Base-by-base conservation (phyloP, 306 rosid species). In the Boehmeria nivea region DNA sequence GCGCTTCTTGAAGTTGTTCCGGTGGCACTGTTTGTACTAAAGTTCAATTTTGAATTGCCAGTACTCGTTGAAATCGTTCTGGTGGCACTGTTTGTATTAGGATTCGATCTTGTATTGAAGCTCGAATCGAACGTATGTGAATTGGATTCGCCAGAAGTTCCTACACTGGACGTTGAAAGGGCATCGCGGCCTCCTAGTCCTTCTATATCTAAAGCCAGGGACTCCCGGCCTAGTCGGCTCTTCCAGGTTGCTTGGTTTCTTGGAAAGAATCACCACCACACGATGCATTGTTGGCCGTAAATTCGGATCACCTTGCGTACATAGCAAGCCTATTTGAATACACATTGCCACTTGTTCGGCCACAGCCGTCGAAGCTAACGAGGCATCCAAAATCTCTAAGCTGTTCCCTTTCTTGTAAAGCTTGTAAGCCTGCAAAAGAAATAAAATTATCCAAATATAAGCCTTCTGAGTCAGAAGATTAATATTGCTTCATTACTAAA, bases 201-300 rank as follows among this genome's bases (percentile, higher is more conserved):
- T 82, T 78, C 93, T 66, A 34, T 85, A 87, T 39, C 94, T 74
- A 17, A 82, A 46, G 28, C 96, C 88, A 0, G 94, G 84, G 0
- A 75, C 19, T 20, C 84, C 96, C 0, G 99, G 99, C 54, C 94
- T 71, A 0, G 72, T 75, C 27, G 96, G 94, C 63, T 91, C 94
- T 12, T 85, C 88, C 71, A 91, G 67, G 58, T 76, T 72, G 12
- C 81, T 80, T 0, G 87, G 81, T 56, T 73, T 91, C 72, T 72
- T 81, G 0, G 96, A 87, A 8, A 91, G 78, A 59, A 72, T 77
- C 73, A 87, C 79, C 63, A 84, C 86, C 53, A 87, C 87, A 0
- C 88, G 87, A 18, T 80, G 71, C 99, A 91, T 91, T 17, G 54
- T 70, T 3, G 94, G 99, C 7, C 99, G 91, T 3, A 75, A 71